Evolutionary conservation across 495 filamentous ascomycete species (phyloP).

Genomic region (Symbiotaphrina buchneri): DNA sequence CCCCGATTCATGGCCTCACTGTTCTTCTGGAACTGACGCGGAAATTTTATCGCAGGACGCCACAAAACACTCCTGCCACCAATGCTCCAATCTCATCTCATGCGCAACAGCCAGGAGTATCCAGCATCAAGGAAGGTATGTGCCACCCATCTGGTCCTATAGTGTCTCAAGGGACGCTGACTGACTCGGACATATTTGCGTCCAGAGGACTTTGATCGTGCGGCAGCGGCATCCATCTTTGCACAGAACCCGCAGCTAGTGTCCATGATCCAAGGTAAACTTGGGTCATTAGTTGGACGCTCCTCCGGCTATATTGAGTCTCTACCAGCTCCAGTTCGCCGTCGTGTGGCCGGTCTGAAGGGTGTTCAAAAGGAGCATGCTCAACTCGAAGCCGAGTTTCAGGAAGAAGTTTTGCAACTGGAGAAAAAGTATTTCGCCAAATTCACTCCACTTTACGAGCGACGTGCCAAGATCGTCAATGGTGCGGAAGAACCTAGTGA

Average conservation of each 20-base stretch:
- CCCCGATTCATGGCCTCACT: too few species aligned
- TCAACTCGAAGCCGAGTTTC: conserved; percentile 93
- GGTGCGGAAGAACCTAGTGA: conserved; percentile 70
- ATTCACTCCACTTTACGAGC: conserved; percentile 93
- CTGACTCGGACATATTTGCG: not conserved
- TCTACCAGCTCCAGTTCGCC: conserved; percentile 67
- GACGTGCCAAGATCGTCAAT: conserved; percentile 84
- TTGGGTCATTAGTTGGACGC: conserved; percentile 77
- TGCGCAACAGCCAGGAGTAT: conserved; percentile 81
- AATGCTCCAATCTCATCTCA: conserved; percentile 96
- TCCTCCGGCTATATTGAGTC: conserved; percentile 98
- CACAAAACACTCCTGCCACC: conserved; percentile 85
- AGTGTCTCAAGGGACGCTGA: conserved; percentile 3
- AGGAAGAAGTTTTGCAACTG: conserved; percentile 89
- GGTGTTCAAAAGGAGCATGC: conserved; percentile 97
- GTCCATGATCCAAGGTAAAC: conserved; percentile 90
- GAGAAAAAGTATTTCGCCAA: conserved; percentile 99
- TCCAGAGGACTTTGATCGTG: conserved; percentile 75
- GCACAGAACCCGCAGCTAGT: conserved; percentile 84
- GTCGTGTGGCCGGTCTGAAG: conserved; percentile 84
- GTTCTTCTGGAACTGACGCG: too few species aligned
- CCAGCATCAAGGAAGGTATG: conserved; percentile 94
- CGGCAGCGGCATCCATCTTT: conserved; percentile 71
- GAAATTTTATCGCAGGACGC: conserved; percentile 35
- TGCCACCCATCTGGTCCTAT: conserved; percentile 6